These are phyloP conservation scores for Alternaria postmessia DNA, from an alignment of 2,329 filamentous ascomycete genomes.

Conservation along the genomic window DNA sequence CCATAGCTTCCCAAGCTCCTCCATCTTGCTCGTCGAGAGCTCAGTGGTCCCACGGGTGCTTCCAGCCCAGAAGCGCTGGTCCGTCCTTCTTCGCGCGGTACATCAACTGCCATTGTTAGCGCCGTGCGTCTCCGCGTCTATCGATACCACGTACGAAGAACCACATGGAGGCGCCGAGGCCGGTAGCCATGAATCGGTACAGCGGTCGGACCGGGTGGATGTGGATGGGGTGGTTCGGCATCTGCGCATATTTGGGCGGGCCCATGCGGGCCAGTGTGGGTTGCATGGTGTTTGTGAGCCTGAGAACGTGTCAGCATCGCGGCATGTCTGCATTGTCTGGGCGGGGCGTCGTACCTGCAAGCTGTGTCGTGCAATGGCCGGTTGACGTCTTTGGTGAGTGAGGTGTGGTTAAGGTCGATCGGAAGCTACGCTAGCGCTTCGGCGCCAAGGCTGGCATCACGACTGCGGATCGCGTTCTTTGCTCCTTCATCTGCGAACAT, in stretches of 20 bases:
- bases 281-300: slow-evolving; percentile 39
- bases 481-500: slow-evolving; percentile 23
- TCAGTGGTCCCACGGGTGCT: slow-evolving; percentile 69
- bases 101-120: slow-evolving; percentile 72
- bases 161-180: slow-evolving; percentile 96
- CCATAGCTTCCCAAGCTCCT: neutral
- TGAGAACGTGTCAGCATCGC: slow-evolving; percentile 19
- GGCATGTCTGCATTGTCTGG: neutral
- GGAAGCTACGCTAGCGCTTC: slow-evolving; percentile 23
- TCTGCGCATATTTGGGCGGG: slow-evolving; percentile 49
- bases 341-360: slow-evolving; percentile 28
- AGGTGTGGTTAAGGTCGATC: slow-evolving; percentile 38
- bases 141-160: slow-evolving; percentile 78
- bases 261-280: slow-evolving; percentile 44
- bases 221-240: slow-evolving; percentile 61
- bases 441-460: slow-evolving; percentile 28
- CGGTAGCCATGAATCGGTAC: slow-evolving; percentile 87
- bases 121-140: neutral
- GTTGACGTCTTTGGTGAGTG: slow-evolving; percentile 24
- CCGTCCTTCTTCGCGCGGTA: slow-evolving; percentile 97
- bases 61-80: slow-evolving; percentile 88
- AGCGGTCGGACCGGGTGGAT: slow-evolving; percentile 70
- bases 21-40: neutral
- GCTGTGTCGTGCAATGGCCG: slow-evolving; percentile 44
- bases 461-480: slow-evolving; percentile 28